Base-by-base conservation (phyloP, 2,329 filamentous ascomycete genomes). In the Verticillium nubilum region DNA sequence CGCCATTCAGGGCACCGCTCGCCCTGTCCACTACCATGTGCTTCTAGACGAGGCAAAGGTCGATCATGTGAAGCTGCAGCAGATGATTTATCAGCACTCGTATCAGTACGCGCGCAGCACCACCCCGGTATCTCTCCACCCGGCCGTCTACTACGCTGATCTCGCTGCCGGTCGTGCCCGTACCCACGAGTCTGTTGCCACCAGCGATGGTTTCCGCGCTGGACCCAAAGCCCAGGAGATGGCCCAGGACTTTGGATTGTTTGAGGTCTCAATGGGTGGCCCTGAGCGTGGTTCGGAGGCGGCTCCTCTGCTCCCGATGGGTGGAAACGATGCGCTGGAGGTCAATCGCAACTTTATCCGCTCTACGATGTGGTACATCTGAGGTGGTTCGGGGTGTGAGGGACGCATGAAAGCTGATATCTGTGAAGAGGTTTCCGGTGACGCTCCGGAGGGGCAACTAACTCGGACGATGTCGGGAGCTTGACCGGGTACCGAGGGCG, bases 111-210 rank as follows among this genome's bases (percentile, higher is more conserved):
- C 89, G 59, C 86, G 95, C 17, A 95, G 93, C 0, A 98, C 93
- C 0, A 98, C 94, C 0, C 92, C 95, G 0, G 93, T 99, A 0
- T 97, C 93, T 0, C 75, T 95, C 0, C 90, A 87, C 65, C 95
- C 95, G 0, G 92, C 95, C 0, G 89, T 98, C 0, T 99, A 99
- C 80, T 99, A 99, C 67, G 92, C 96, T 0, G 95, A 99, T 74
- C 76, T 99, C 63, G 92, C 93, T 33, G 89, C 92, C 9, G 86
- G 86, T 60, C 90, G 95, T 56, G 92, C 91, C 23, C 86, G 87
- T 58, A 80, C 86, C 3, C 95, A 99, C 64, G 87, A 94, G 67
- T 72, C 79, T 60, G 65, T 76, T 3, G 69, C 76, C 0, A 70
- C 77, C 0, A 81, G 78, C 17, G 75, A 78, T 15, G 75, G 82